Conservation (phyloP, 805 yeast species). For the Suhomyces canberraensis region DNA sequence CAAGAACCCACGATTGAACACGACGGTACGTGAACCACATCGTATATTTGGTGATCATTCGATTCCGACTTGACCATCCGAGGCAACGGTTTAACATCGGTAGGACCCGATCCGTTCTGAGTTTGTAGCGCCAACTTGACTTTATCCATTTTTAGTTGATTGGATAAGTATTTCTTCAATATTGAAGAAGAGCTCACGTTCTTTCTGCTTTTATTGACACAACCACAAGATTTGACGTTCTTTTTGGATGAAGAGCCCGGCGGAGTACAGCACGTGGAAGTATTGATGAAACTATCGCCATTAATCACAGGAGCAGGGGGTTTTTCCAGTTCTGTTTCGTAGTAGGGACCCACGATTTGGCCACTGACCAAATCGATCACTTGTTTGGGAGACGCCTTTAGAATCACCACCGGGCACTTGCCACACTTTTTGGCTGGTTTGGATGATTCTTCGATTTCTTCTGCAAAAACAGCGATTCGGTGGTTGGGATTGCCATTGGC, state of each 20-base stretch:
- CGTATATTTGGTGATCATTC: conserved; percentile 7
- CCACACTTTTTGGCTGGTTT: conserved; percentile 1
- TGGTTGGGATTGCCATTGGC: conserved; percentile 48
- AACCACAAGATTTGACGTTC: conserved; percentile 26
- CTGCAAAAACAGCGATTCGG: conserved; percentile 59
- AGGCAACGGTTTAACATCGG: neutral
- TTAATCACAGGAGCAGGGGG: conserved; percentile 25
- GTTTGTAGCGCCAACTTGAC: neutral
- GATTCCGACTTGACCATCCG: neutral
- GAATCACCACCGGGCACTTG: conserved; percentile 26
- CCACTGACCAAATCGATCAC: conserved; percentile 37
- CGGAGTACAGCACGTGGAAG: conserved; percentile 32
- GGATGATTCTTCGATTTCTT: conserved; percentile 22
- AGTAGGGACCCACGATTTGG: conserved; percentile 38
- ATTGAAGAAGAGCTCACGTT: conserved; percentile 35
- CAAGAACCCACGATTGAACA: conserved; percentile 38
- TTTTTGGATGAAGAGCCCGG: conserved; percentile 16
- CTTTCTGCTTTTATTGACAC: conserved; percentile 24
- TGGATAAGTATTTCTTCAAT: conserved; percentile 13
- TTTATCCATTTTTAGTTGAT: neutral
- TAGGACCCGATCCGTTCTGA: neutral
- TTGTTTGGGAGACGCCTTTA: conserved; percentile 37
- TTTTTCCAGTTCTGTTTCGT: conserved; percentile 13
- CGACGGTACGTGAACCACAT: conserved; percentile 28
- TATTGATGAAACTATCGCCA: conserved; percentile 32